Percentiles rank a stretch among this genome's conserved stretches.
Conservation (phyloP, 441 rosid genomes). For the Adansonia rubrostipa region DNA sequence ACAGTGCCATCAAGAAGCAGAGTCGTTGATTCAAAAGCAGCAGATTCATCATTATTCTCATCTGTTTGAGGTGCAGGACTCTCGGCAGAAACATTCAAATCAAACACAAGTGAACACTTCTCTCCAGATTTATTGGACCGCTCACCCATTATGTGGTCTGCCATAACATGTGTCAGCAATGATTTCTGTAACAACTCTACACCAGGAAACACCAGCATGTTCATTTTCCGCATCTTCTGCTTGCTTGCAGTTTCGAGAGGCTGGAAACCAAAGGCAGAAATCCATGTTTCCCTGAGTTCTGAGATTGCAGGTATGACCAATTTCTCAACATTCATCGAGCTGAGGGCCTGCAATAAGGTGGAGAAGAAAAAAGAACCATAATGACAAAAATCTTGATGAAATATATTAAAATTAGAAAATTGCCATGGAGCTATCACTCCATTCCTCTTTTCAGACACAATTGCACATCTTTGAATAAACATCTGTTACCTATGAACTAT, state of each 20-base stretch:
- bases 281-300: conserved; percentile 88
- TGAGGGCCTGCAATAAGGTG: conserved; percentile 59
- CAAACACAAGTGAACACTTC: conserved; percentile 33
- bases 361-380: conserved; percentile 13
- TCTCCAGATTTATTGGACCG: conserved; percentile 35
- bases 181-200: conserved; percentile 87
- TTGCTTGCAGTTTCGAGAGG: conserved; percentile 53
- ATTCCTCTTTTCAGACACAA: conserved; percentile 15
- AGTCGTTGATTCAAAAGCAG: conserved; percentile 37
- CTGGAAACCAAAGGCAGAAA: conserved; percentile 79
- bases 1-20: conserved; percentile 39
- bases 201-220: conserved; percentile 86
- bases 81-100: conserved; percentile 41
- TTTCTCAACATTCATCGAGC: conserved; percentile 71
- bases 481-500: background rate
- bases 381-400: conserved; percentile 12
- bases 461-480: conserved; percentile 5
- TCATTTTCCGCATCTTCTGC: conserved; percentile 62
- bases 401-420: conserved; percentile 11
- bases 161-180: conserved; percentile 39
- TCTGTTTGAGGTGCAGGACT: conserved; percentile 27
- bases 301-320: conserved; percentile 94
- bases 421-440: background rate
- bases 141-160: conserved; percentile 26
- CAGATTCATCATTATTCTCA: conserved; percentile 32